A percentile compares a stretch with the other conserved stretches of the same genome.
These are phyloP conservation scores for Globisporangium solare DNA, from an alignment of 352 stramenopile genomes.

Conservation along the genomic window DNA sequence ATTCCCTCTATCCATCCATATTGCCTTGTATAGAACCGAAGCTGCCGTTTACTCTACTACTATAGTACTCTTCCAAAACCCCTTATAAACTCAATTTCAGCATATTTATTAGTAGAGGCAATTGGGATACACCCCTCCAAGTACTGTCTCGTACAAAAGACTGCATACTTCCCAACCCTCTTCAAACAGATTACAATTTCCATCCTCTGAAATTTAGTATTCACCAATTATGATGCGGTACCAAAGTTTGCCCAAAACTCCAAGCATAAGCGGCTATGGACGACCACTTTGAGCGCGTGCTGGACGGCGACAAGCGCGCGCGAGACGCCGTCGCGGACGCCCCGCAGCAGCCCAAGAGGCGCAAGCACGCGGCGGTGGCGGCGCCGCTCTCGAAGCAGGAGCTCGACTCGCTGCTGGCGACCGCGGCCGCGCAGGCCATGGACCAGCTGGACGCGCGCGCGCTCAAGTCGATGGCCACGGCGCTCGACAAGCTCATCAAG, in stretches of 20 bases:
- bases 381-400: conserved; percentile 20
- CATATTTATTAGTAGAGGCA: too few relatives aligned
- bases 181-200: too few relatives aligned
- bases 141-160: too few relatives aligned
- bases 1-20: neutral
- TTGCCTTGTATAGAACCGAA: too few relatives aligned
- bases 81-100: too few relatives aligned
- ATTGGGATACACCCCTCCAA: too few relatives aligned
- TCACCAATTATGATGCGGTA: too few relatives aligned
- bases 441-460: conserved; percentile 59
- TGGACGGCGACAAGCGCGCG: conserved; percentile 8
- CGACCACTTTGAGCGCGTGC: conserved; percentile 18
- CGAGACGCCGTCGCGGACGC: neutral
- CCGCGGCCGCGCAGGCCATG: conserved; percentile 37
- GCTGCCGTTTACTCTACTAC: too few relatives aligned
- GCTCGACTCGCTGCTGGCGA: conserved; percentile 42
- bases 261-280: too few relatives aligned
- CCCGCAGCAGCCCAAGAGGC: conserved; percentile 4
- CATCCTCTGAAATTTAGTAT: neutral
- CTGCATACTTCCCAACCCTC: too few relatives aligned
- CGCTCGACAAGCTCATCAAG: conserved; percentile 65
- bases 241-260: too few relatives aligned
- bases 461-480: conserved; percentile 65
- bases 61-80: too few relatives aligned
- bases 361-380: conserved; percentile 5